Percentiles rank a stretch among this genome's conserved stretches.
Evolutionary conservation across 2,329 filamentous ascomycete species (phyloP).

Genomic region (Zasmidium cellare): DNA sequence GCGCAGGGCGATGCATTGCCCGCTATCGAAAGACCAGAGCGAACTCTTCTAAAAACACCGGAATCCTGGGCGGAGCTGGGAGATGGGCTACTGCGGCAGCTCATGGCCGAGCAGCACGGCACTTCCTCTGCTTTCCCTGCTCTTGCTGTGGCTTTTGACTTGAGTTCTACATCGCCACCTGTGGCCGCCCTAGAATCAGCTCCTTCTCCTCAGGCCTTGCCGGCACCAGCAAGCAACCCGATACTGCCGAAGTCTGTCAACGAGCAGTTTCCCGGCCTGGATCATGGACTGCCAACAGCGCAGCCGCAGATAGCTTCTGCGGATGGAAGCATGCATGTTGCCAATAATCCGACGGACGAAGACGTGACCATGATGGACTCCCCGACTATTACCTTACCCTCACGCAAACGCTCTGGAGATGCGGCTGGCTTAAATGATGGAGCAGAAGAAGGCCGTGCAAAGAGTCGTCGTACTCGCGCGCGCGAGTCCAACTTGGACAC

Average conservation of each 20-base stretch:
- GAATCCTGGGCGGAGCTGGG: constrained; percentile 35
- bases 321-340: constrained; percentile 23
- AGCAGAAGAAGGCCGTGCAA: constrained; percentile 56
- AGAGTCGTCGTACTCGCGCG: constrained; percentile 62
- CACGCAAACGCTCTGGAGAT: constrained; percentile 62
- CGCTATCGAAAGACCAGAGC: constrained; percentile 8
- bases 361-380: constrained; percentile 33
- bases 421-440: constrained; percentile 60
- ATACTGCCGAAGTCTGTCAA: constrained; percentile 20
- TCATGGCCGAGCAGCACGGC: constrained; percentile 29
- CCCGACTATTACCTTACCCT: constrained; percentile 37
- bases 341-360: constrained; percentile 26
- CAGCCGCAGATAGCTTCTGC: constrained; percentile 33
- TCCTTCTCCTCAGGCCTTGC: constrained; percentile 5
- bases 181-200: not conserved
- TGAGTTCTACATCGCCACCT: constrained; percentile 4
- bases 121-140: constrained; percentile 18
- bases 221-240: constrained; percentile 2
- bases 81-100: constrained; percentile 31
- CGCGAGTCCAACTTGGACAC: constrained; percentile 55
- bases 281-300: constrained; percentile 30
- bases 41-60: constrained; percentile 27
- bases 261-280: constrained; percentile 35
- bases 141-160: constrained; percentile 30
- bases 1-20: not conserved